Conservation (phyloP, 352 stramenopile genomes). For the Globisporangium polare region DNA sequence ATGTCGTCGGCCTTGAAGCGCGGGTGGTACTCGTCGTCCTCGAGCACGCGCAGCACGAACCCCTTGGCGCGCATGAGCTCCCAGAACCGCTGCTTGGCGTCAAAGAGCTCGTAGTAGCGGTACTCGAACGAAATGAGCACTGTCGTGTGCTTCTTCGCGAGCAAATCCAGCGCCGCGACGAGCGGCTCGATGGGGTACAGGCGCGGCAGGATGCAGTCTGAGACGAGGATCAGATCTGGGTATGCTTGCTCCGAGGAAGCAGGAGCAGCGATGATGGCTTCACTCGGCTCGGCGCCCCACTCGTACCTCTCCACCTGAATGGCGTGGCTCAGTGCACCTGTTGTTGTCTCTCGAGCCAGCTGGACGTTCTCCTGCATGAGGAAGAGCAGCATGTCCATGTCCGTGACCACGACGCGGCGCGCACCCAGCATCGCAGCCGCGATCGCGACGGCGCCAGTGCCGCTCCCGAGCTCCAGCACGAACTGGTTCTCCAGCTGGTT, state of each 20-base stretch:
- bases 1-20: conserved; percentile 83
- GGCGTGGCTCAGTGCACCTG: conserved; percentile 8
- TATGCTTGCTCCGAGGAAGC: conserved; percentile 13
- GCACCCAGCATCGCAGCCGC: conserved; percentile 84
- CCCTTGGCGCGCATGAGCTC: conserved; percentile 45
- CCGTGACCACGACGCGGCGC: conserved; percentile 83
- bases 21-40: conserved; percentile 58
- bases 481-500: conserved; percentile 29
- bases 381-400: conserved; percentile 87
- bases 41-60: conserved; percentile 54
- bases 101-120: conserved; percentile 74
- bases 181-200: conserved; percentile 95
- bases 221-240: conserved; percentile 88
- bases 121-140: conserved; percentile 89
- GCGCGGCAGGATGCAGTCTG: conserved; percentile 95
- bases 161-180: conserved; percentile 80
- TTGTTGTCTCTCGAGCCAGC: conserved; percentile 25
- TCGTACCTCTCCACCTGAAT: conserved; percentile 86
- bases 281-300: conserved; percentile 67
- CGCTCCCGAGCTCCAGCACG: conserved; percentile 90
- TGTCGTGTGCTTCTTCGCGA: conserved; percentile 44
- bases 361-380: conserved; percentile 89
- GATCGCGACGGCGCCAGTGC: conserved; percentile 90
- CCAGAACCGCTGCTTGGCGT: conserved; percentile 80
- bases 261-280: conserved; percentile 23